Conservation (phyloP, 177 flowering plant genomes). For the Vitis hybrid region DNA sequence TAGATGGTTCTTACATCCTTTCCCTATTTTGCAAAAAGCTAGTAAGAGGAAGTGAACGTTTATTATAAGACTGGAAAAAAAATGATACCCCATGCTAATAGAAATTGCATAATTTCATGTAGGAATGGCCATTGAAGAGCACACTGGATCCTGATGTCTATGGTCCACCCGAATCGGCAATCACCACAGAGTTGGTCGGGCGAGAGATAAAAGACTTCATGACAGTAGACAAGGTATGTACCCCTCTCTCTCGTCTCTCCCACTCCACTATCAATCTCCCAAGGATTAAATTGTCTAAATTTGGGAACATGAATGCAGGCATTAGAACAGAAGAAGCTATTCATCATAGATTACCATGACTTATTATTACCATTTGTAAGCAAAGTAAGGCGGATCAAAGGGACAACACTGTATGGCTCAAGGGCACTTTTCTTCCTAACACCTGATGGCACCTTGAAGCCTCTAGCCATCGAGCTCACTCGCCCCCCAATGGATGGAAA, state of each 20-base stretch:
- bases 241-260: too few species aligned
- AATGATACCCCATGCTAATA: too few species aligned
- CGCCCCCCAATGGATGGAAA: constrained; percentile 29
- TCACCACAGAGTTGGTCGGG: constrained; percentile 9
- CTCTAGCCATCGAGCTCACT: constrained; percentile 56
- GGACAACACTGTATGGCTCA: constrained; percentile 42
- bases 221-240: constrained; percentile 11
- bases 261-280: too few species aligned
- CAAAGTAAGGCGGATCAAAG: constrained; percentile 33
- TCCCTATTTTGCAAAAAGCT: too few species aligned
- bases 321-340: constrained; percentile 25
- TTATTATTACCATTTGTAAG: constrained; percentile 34
- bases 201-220: constrained; percentile 8
- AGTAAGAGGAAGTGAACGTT: too few species aligned
- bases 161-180: constrained; percentile 23
- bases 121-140: constrained; percentile 33
- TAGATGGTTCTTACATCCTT: too few species aligned
- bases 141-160: constrained; percentile 29
- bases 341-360: constrained; percentile 52
- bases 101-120: background rate
- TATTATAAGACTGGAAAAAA: too few species aligned
- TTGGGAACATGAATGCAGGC: constrained; percentile 14
- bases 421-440: constrained; percentile 48
- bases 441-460: constrained; percentile 26
- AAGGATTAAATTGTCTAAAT: too few species aligned